Base-by-base conservation (phyloP, 257 asterid species). In the Voacanga thouarsii region DNA sequence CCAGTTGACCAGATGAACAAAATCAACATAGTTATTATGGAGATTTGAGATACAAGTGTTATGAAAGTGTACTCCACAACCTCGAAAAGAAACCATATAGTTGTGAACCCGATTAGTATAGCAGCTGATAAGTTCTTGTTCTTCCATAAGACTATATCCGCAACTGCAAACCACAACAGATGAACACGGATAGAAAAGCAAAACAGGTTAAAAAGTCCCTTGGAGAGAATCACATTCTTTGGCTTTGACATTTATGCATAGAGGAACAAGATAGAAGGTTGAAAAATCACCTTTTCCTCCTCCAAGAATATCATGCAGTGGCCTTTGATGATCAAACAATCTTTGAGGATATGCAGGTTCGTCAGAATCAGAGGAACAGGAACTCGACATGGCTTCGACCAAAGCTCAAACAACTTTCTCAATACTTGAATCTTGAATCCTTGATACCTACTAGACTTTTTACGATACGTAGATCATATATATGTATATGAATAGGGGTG, bases 11-110 rank as follows among this genome's bases (percentile, higher is more conserved):
- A 90, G 23, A 86, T 53, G 78, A 92, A 86, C 79, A 92, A 44
- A 71, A 84, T 68, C 28, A 88, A 76, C 94, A 91, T 92, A 65
- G 68, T 60, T 26, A 79, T 55, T 28, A 94, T 92, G 67, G 90
- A 79, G 73, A 86, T 59, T 21, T 92, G 86, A 79, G 92, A 87
- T 3, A 87, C 37, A 63, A 92, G 94, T 9, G 94, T 85, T 26
- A 94, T 81, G 44, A 92, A 82, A 73, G 90, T 94, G 85, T 89
- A 92, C 78, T 88, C 94, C 80, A 86, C 85, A 19, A 94, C 91
- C 85, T 92, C 96, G 28, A 91, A 94, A 39, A 92, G 89, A 68
- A 89, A 88, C 97, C 97, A 94, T 66, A 94, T 81, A 0, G 78
- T 69, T 2, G 97, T 90, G 69, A 83, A 78, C 21, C 93, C 94